Evolutionary conservation across 1,284 basidiomycete species (phyloP).

Genomic region (Ustilago bromivora): DNA sequence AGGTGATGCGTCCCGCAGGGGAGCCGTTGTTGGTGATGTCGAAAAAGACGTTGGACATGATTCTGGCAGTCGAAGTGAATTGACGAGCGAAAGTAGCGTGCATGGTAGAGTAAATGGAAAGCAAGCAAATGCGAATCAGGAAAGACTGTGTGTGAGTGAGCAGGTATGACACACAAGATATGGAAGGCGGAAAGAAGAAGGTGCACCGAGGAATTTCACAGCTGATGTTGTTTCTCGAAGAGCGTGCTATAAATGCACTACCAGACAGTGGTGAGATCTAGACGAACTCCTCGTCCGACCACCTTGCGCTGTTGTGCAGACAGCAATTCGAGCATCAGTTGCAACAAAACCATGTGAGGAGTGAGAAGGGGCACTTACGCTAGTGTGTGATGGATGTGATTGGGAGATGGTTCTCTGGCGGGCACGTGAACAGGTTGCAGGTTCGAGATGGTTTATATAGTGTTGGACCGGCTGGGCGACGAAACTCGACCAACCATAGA

Average conservation of each 20-base stretch:
- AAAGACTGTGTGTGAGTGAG: slow-evolving; percentile 56
- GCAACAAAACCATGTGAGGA: neutral
- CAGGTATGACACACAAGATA: slow-evolving; percentile 22
- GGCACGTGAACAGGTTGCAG: neutral
- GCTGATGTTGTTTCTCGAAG: neutral
- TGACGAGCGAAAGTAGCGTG: slow-evolving; percentile 60
- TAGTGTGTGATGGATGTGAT: slow-evolving; percentile 6
- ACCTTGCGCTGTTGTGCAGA: neutral
- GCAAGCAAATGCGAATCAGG: neutral
- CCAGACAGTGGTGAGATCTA: neutral
- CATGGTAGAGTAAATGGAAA: slow-evolving; percentile 16
- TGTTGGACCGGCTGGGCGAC: slow-evolving; percentile 22
- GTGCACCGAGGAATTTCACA: neutral
- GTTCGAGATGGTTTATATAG: slow-evolving; percentile 21
- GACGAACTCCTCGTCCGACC: neutral
- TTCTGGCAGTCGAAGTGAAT: slow-evolving; percentile 61
- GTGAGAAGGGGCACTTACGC: slow-evolving; percentile 26
- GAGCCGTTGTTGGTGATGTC: slow-evolving; percentile 75
- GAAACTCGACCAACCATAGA: slow-evolving; percentile 17
- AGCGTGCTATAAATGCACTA: neutral
- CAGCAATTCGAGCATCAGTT: neutral
- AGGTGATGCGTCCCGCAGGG: slow-evolving; percentile 63
- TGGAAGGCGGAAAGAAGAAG: neutral
- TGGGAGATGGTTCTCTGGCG: slow-evolving; percentile 11
- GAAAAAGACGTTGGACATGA: slow-evolving; percentile 76